A percentile compares a stretch with the other conserved stretches of the same genome.
phyloP scores from a whole-genome alignment of 305 asterid genomes.

The Fraxinus angustifolia region DNA sequence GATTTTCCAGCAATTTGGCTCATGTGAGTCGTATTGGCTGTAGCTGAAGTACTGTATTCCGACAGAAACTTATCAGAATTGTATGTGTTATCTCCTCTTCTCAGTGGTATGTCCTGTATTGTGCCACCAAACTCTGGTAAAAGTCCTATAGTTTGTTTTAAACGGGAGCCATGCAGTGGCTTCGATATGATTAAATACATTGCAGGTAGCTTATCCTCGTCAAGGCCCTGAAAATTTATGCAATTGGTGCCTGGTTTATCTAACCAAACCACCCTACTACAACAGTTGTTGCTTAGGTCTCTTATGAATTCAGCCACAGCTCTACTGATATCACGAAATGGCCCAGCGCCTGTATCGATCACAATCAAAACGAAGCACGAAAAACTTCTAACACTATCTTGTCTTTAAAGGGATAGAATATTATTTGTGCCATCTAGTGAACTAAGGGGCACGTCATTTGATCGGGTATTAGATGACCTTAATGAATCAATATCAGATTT shows the following conservation, averaged over 20 bases:
- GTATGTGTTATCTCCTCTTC: constrained; percentile 7
- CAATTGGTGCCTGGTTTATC: constrained; percentile 19
- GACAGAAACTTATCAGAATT: neutral
- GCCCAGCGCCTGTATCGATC: constrained; percentile 31
- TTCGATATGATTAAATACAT: constrained; percentile 39
- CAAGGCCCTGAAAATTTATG: constrained; percentile 26
- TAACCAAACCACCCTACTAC: constrained; percentile 46
- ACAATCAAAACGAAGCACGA: constrained; percentile 31
- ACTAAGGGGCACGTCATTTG: constrained; percentile 46
- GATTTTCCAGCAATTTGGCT: constrained; percentile 15
- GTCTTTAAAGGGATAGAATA: constrained; percentile 10
- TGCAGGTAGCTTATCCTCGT: constrained; percentile 32
- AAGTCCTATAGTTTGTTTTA: constrained; percentile 33
- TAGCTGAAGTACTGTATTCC: neutral
- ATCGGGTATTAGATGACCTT: constrained; percentile 26
- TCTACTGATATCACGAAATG: constrained; percentile 26
- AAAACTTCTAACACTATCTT: neutral
- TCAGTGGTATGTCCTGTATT: constrained; percentile 5
- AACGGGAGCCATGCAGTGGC: constrained; percentile 56
- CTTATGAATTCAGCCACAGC: constrained; percentile 48
- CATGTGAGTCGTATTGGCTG: neutral
- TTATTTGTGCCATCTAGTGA: constrained; percentile 38
- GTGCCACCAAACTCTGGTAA: constrained; percentile 41
- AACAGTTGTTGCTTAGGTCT: constrained; percentile 29
- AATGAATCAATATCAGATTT: constrained; percentile 30